These are phyloP conservation scores for Lentinula edodes DNA, from an alignment of 768 basidiomycete species.

Conservation along the genomic window DNA sequence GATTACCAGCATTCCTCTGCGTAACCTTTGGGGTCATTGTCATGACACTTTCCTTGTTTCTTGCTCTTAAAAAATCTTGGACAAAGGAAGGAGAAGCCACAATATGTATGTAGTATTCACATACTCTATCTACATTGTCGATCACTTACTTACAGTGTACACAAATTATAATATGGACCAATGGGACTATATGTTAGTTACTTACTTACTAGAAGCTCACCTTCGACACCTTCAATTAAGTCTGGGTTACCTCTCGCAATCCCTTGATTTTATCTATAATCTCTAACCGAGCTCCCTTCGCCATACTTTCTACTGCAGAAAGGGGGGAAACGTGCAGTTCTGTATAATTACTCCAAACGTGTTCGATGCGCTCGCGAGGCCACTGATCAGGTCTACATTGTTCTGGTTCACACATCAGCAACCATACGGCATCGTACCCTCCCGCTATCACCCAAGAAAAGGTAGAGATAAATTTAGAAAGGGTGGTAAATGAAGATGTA, in stretches of 20 bases:
- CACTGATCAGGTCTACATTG: slow-evolving; percentile 36
- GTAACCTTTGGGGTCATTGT: slow-evolving; percentile 70
- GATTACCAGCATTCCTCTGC: slow-evolving; percentile 72
- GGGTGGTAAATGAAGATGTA: not conserved
- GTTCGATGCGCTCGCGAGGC: slow-evolving; percentile 58
- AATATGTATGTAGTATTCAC: slow-evolving; percentile 52
- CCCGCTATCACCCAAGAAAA: slow-evolving; percentile 56
- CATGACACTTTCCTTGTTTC: slow-evolving; percentile 69
- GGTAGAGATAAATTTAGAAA: not conserved
- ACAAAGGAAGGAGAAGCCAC: slow-evolving; percentile 63
- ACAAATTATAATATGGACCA: not conserved
- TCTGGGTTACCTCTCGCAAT: slow-evolving; percentile 30
- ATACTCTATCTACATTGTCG: not conserved
- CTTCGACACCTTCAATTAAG: not conserved
- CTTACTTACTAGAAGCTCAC: not conserved
- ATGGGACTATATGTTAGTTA: not conserved
- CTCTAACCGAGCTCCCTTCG: slow-evolving; percentile 63
- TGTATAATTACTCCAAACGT: slow-evolving; percentile 60
- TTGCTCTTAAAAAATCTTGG: slow-evolving; percentile 79
- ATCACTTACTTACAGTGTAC: not conserved
- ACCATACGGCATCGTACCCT: slow-evolving; percentile 95
- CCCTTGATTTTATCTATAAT: slow-evolving; percentile 50
- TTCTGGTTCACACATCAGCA: slow-evolving; percentile 69
- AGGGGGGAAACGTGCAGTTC: slow-evolving; percentile 68
- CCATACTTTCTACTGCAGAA: slow-evolving; percentile 62